Evolutionary conservation across 768 basidiomycete species (phyloP), one percentile per base, ranked within the genome.

Genomic region (Guyanaporus albipodus): DNA sequence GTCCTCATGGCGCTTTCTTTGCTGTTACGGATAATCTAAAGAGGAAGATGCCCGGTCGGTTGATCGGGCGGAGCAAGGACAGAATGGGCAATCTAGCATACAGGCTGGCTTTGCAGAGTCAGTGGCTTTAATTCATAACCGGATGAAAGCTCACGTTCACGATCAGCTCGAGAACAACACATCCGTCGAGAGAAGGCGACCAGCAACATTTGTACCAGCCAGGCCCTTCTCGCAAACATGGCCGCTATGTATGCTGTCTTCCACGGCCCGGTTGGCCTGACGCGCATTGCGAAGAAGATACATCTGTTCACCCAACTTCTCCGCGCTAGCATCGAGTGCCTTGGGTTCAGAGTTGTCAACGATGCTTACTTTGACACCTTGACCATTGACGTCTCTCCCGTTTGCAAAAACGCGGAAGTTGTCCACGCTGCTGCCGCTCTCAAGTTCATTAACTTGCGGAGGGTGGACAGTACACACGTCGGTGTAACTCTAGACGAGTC

Each of bases 181-280:
- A 96, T 97, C 53, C 87, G 95, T 49, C 87, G 95, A 18, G 95
- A 99, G 66, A 97, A 93, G 71, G 95, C 96, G 0, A 99, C 96
- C 4, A 93, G 90, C 61, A 98, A 98, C 62, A 96, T 99, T 49
- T 99, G 96, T 64, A 99, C 96, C 6, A 91, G 89, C 55, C 94
- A 99, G 69, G 96, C 92, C 0, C 80, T 99, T 15, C 86, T 99
- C 22, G 96, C 96, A 17, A 99, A 99, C 70, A 97, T 97, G 91
- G 91, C 96, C 17, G 93, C 94, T 28, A 97, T 99, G 95, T 93
- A 92, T 62, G 93, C 93, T 6, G 82, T 97, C 18, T 98, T 96
- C 66, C 96, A 99, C 61, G 96, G 96, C 10, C 88, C 96, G 0
- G 76, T 73, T 35, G 93, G 94, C 47, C 76, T 99, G 23, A 72